Evolutionary conservation across 108 stramenopile genomes (phyloP).

Genomic region (Pseudonitzschia multiseries): DNA sequence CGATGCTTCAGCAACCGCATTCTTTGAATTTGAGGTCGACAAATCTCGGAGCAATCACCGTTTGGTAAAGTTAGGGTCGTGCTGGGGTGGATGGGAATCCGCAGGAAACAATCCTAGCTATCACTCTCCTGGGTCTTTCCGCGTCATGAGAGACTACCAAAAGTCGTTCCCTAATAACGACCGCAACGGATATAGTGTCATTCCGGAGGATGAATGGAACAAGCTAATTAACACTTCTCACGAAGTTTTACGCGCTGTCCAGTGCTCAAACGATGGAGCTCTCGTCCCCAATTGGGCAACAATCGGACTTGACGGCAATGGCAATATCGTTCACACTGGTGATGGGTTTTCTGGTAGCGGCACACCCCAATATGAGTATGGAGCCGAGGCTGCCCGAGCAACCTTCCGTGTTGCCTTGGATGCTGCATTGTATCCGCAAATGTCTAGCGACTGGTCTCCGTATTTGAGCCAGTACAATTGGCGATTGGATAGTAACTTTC

Average conservation of each 20-base stretch:
- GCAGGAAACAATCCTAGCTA: conserved; percentile 38
- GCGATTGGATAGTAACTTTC: conserved; percentile 8
- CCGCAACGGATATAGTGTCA: conserved; percentile 19
- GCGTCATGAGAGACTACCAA: conserved; percentile 35
- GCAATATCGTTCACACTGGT: conserved; percentile 14
- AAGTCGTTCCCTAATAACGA: conserved; percentile 10
- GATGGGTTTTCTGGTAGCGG: conserved; percentile 30
- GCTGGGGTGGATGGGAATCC: conserved; percentile 37
- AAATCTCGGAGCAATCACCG: conserved; percentile 4
- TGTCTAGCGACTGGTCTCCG: conserved; percentile 11
- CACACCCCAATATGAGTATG: conserved; percentile 35
- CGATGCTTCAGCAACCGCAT: conserved; percentile 36
- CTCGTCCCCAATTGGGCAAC: conserved; percentile 39
- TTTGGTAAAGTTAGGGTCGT: conserved; percentile 29
- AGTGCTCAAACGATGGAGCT: conserved; percentile 22
- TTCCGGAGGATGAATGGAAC: conserved; percentile 23
- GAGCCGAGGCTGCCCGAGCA: conserved; percentile 27
- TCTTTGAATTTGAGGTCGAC: conserved; percentile 23
- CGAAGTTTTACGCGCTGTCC: conserved; percentile 19
- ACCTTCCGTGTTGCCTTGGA: conserved; percentile 35
- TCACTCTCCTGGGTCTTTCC: conserved; percentile 33
- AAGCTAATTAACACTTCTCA: conserved; percentile 28
- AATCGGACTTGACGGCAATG: not conserved
- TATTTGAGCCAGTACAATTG: conserved; percentile 16
- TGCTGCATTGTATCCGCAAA: conserved; percentile 29